Base-by-base conservation (phyloP, 2,329 filamentous ascomycete genomes). In the Beauveria varroae region DNA sequence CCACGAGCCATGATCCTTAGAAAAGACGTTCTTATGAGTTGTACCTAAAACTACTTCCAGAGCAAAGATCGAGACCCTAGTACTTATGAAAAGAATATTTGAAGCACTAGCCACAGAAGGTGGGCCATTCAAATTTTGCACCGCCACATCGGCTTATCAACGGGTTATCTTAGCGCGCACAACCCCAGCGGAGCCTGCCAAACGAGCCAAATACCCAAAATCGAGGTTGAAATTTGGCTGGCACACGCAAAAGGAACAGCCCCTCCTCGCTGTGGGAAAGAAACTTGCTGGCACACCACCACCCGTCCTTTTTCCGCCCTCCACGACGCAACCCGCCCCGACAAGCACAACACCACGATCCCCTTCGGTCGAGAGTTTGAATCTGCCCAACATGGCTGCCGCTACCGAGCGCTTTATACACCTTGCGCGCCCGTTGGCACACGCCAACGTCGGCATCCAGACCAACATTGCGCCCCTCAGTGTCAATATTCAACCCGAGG, bases 401-500 rank as follows among this genome's bases (percentile, higher is more conserved):
- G 80, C 87, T 75, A 82, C 85, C 71, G 89, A 93, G 76, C 89
- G 90, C 66, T 98, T 96, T 81, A 87, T 98, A 72, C 95, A 99
- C 77, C 88, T 99, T 68, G 88, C 93, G 73, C 87, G 95, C 76
- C 95, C 95, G 71, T 83, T 98, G 72, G 92, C 91, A 75, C 91
- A 92, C 68, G 87, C 88, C 65, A 81, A 85, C 63, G 81, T 92
- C 70, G 90, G 89, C 74, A 86, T 90, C 72, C 89, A 91, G 77
- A 87, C 88, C 72, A 92, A 88, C 70, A 93, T 92, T 75, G 89
- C 92, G 78, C 95, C 95, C 77, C 86, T 99, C 75, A 90, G 88
- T 75, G 92, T 99, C 74, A 89, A 91, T 74, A 90, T 99, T 76
- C 95, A 97, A 77, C 93, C 95, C 71, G 93, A 97, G 85, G 91